Evolutionary conservation across 208 protist genomes (phyloP).

Genomic region (Trypanosoma caninum): DNA sequence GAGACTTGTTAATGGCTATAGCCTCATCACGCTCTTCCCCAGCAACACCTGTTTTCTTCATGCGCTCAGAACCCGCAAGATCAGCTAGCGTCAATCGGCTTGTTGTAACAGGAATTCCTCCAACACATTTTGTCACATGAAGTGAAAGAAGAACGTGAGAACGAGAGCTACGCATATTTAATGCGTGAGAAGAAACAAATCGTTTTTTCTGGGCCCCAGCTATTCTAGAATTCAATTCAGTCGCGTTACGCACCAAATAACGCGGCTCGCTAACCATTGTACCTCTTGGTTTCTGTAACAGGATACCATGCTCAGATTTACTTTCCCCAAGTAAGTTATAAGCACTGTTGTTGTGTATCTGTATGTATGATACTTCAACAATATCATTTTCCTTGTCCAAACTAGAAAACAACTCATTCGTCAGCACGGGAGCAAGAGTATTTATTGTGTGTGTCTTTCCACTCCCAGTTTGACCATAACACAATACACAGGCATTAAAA

Average conservation of each 20-base stretch:
- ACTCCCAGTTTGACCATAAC: conserved; percentile 57
- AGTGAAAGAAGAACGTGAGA: conserved; percentile 61
- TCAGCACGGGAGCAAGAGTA: conserved; percentile 43
- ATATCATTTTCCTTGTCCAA: conserved; percentile 44
- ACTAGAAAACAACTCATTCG: conserved; percentile 39
- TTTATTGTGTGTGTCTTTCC: conserved; percentile 66
- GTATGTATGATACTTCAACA: conserved; percentile 76
- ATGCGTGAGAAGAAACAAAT: conserved; percentile 39
- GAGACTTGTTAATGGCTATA: conserved; percentile 89
- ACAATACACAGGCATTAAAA: conserved; percentile 64
- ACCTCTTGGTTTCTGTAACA: conserved; percentile 25
- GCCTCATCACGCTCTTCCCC: conserved; percentile 83
- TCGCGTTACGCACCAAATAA: conserved; percentile 34
- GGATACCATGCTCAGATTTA: conserved; percentile 15
- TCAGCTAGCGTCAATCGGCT: conserved; percentile 84
- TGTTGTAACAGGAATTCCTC: conserved; percentile 47
- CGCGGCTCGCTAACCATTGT: conserved; percentile 40
- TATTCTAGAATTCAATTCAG: conserved; percentile 28
- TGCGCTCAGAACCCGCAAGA: conserved; percentile 91
- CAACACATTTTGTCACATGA: conserved; percentile 56
- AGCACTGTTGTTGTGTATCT: conserved; percentile 68
- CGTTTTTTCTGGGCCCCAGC: conserved; percentile 33
- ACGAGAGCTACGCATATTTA: conserved; percentile 63
- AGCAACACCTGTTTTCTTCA: conserved; percentile 73
- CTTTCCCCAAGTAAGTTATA: conserved; percentile 55